A percentile compares a stretch with the other conserved stretches of the same genome.
phyloP scores from a whole-genome alignment of 192 early-diverging fungal genomes.

The Coemansia sp. region DNA sequence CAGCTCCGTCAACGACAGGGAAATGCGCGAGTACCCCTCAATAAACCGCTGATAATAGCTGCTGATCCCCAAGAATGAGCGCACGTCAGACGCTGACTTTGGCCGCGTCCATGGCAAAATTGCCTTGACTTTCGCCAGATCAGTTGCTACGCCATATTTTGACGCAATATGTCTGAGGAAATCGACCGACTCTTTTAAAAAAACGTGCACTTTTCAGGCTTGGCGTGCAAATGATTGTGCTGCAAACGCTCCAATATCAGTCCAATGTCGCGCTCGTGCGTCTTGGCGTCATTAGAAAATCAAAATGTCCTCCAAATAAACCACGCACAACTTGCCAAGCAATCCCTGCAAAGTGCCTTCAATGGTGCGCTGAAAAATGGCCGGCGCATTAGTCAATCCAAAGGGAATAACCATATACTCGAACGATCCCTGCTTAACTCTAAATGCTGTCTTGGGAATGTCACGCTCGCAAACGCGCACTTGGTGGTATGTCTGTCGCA shows the following conservation, averaged over 20 bases:
- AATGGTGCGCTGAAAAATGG: slow-evolving; percentile 56
- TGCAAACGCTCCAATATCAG: background rate
- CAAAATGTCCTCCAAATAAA: background rate
- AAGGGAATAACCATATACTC: slow-evolving; percentile 63
- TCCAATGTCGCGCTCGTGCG: background rate
- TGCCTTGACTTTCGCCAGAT: background rate
- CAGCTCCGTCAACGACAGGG: slow-evolving; percentile 6
- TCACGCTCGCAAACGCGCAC: slow-evolving; percentile 35
- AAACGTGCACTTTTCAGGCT: background rate
- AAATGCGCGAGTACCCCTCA: background rate
- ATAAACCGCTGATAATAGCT: slow-evolving; percentile 9
- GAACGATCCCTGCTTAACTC: slow-evolving; percentile 37
- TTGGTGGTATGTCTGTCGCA: slow-evolving; percentile 46
- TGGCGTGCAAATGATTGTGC: background rate
- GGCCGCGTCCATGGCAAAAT: slow-evolving; percentile 8
- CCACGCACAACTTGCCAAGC: slow-evolving; percentile 21
- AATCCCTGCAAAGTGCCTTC: slow-evolving; percentile 42
- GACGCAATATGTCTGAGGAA: slow-evolving; percentile 6
- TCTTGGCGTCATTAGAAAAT: background rate
- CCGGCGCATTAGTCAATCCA: slow-evolving; percentile 62
- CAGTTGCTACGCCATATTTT: background rate
- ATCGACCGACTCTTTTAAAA: background rate
- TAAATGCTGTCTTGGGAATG: slow-evolving; percentile 52
- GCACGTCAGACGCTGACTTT: background rate
- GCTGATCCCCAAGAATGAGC: background rate